A percentile compares a stretch with the other conserved stretches of the same genome.
phyloP scores from a whole-genome alignment of 2,329 filamentous ascomycete species.

The Helotiales sp. region DNA sequence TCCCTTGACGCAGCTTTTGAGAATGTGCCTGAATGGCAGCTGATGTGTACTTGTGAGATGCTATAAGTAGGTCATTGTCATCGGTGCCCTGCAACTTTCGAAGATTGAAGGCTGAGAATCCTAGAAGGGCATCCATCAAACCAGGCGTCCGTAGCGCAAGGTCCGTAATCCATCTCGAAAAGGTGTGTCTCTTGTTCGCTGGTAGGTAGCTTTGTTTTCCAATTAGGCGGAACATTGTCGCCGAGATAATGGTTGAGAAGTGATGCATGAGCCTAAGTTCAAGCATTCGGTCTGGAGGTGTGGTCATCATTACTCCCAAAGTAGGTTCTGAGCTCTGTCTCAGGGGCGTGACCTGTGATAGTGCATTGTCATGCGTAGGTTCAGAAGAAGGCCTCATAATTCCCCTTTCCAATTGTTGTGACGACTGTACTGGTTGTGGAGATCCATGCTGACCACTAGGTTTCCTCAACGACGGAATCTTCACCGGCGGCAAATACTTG shows the following conservation, averaged over 20 bases:
- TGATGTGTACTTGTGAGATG: conserved; percentile 62
- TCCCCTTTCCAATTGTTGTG: not conserved
- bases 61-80: conserved; percentile 55
- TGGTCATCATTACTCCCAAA: conserved; percentile 6
- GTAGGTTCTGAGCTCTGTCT: not conserved
- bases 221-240: conserved; percentile 6
- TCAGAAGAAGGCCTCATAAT: not conserved
- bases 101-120: conserved; percentile 61
- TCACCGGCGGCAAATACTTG: conserved; percentile 8
- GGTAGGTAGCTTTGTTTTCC: not conserved
- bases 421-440: not conserved
- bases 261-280: conserved; percentile 64
- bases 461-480: conserved; percentile 3
- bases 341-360: conserved; percentile 26
- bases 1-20: conserved; percentile 53
- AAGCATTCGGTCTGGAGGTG: conserved; percentile 35
- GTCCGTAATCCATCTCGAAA: conserved; percentile 50
- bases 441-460: not conserved
- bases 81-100: conserved; percentile 49
- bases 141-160: conserved; percentile 59
- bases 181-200: not conserved
- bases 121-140: conserved; percentile 60
- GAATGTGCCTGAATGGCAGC: conserved; percentile 60
- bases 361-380: not conserved
- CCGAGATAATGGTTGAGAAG: conserved; percentile 33